These are phyloP conservation scores for Cyphellophora attinorum DNA, from an alignment of 2,329 filamentous ascomycete genomes.

Conservation along the genomic window DNA sequence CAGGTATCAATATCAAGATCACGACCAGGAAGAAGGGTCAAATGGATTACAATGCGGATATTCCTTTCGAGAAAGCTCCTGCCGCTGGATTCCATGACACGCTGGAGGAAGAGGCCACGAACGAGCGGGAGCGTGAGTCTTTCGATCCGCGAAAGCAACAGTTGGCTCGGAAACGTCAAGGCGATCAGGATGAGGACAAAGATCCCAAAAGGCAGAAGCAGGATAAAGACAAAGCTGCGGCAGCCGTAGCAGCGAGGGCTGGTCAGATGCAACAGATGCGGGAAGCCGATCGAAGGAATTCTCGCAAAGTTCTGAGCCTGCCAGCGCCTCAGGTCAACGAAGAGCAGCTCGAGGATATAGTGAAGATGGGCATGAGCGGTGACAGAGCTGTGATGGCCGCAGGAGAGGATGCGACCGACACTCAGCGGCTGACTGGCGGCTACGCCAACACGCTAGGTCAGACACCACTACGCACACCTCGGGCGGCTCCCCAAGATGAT, in stretches of 20 bases:
- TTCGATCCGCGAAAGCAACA: conserved; percentile 93
- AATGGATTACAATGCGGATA: conserved; percentile 99
- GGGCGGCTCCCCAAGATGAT: conserved; percentile 85
- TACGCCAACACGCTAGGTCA: conserved; percentile 72
- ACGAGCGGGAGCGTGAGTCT: conserved; percentile 72
- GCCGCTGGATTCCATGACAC: conserved; percentile 91
- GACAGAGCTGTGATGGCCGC: conserved; percentile 72
- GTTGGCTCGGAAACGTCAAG: conserved; percentile 84
- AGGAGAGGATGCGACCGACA: conserved; percentile 70
- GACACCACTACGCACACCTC: conserved; percentile 85
- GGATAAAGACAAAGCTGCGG: conserved; percentile 70
- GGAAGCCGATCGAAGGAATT: conserved; percentile 94
- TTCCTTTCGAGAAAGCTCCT: conserved; percentile 91
- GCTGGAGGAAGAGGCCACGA: conserved; percentile 64
- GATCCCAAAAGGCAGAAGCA: conserved; percentile 78
- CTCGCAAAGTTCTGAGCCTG: conserved; percentile 70
- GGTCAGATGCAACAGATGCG: conserved; percentile 90
- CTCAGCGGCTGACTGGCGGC: conserved; percentile 74
- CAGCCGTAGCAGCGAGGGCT: conserved; percentile 78
- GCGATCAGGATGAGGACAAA: conserved; percentile 73
- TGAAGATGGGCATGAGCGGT: conserved; percentile 95
- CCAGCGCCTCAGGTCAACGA: conserved; percentile 89
- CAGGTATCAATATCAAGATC: conserved; percentile 96
- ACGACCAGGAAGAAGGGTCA: conserved; percentile 84
- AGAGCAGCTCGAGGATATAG: conserved; percentile 87